phyloP scores from a whole-genome alignment of 305 asterid genomes.

The Fraxinus platypoda region DNA sequence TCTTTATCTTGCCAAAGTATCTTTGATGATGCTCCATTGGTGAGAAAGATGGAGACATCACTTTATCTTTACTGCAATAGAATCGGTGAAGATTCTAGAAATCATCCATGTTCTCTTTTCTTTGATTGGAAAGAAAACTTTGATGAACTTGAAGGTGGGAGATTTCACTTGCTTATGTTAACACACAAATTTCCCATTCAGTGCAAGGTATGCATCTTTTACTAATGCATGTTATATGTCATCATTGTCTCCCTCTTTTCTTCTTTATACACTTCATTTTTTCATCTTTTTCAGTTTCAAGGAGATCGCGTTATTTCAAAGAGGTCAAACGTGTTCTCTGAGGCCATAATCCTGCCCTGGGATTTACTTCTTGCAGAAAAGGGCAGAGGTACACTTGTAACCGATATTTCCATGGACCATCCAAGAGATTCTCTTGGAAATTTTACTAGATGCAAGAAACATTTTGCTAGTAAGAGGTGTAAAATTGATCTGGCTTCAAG shows the following conservation, averaged over 20 bases:
- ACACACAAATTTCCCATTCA: conserved; percentile 77
- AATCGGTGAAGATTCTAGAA: conserved; percentile 36
- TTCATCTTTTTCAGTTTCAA: conserved; percentile 43
- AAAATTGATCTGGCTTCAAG: conserved; percentile 36
- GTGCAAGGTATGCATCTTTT: conserved; percentile 46
- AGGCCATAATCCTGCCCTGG: conserved; percentile 82
- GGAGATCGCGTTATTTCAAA: conserved; percentile 46
- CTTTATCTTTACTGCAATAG: conserved; percentile 44
- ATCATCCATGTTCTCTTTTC: conserved; percentile 33
- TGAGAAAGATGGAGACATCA: conserved; percentile 40
- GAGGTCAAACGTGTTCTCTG: conserved; percentile 55
- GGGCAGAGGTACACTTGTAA: conserved; percentile 30
- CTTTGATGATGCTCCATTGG: conserved; percentile 38
- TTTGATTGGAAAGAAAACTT: conserved; percentile 34
- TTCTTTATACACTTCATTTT: conserved; percentile 17
- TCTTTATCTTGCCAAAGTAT: conserved; percentile 68
- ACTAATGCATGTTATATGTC: conserved; percentile 6
- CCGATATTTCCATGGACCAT: conserved; percentile 28
- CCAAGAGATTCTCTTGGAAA: conserved; percentile 29
- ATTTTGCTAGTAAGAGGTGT: conserved; percentile 45
- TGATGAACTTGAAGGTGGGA: conserved; percentile 57
- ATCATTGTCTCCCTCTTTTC: conserved; percentile 7
- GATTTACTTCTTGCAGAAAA: conserved; percentile 60
- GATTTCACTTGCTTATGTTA: conserved; percentile 64
- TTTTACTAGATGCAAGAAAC: conserved; percentile 20